These are phyloP conservation scores for Penicillium palitans DNA, from an alignment of 2,329 filamentous ascomycete genomes.

Conservation along the genomic window DNA sequence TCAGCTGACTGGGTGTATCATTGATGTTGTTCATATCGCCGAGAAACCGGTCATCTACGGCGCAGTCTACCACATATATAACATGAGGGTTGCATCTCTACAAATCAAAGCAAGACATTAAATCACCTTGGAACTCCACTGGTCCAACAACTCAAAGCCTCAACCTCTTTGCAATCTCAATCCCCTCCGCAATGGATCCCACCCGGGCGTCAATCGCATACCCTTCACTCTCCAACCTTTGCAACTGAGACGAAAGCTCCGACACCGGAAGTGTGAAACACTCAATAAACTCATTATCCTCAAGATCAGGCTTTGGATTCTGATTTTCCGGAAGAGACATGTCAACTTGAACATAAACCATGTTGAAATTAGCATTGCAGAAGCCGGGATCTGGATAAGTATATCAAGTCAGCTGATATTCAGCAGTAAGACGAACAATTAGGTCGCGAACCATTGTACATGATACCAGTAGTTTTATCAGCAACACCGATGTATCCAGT, in stretches of 20 bases:
- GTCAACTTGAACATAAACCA: conserved; percentile 71
- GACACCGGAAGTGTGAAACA: conserved; percentile 67
- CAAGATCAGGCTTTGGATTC: conserved; percentile 65
- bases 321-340: conserved; percentile 67
- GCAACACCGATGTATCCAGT: conserved; percentile 60
- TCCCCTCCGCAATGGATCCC: conserved; percentile 73
- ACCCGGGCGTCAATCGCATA: conserved; percentile 78
- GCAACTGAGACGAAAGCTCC: conserved; percentile 66
- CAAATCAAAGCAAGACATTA: neutral
- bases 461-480: conserved; percentile 39
- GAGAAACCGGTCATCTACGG: neutral
- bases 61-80: neutral
- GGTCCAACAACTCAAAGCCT: conserved; percentile 18
- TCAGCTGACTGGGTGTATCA: neutral
- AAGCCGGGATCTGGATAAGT: conserved; percentile 46
- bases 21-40: neutral
- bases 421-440: neutral
- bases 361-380: conserved; percentile 50
- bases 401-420: neutral
- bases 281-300: conserved; percentile 80
- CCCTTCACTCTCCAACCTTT: conserved; percentile 65
- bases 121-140: neutral
- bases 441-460: conserved; percentile 43
- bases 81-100: neutral
- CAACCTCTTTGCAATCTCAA: conserved; percentile 65